Base-by-base conservation (phyloP, 306 rosid species). In the Dalbergia oliveri region DNA sequence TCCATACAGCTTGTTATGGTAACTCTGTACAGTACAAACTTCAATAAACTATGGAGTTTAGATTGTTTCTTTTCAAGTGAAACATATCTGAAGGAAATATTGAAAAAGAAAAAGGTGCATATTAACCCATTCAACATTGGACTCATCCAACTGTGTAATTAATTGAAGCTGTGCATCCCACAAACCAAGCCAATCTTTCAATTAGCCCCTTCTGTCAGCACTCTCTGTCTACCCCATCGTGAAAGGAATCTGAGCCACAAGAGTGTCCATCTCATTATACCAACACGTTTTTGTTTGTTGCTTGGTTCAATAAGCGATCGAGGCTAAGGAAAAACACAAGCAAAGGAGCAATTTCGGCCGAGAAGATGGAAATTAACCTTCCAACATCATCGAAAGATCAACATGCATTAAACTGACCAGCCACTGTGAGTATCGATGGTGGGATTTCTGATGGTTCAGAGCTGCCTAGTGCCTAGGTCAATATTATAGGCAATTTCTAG, bases 181-280 rank as follows among this genome's bases (percentile, higher is more conserved):
- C 58, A 66, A 61, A 84, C 37, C 68, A 66, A 72, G 49, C 19
- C 58, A 43, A 63, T 63, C 69, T 76, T 76, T 69, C 39, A 63
- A 41, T 21, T 64, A 43, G 47, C 71, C 15, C 67, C 76, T 39
- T 78, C 51, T 35, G 34, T 33, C 65, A 57, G 51, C 53, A 50
- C 41, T 5, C 54, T 18, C 45, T 14, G 34, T 51, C 68, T 76
- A 72, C 21, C 57, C 62, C 75, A 54, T 33, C 33, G 47, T 70
- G 64, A 45, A 62, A 31, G 71, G 18, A 61, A 59, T 14, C 44
- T 45, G 16, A 67, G 26, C 44, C 47, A 69, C 64, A 47, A 14
- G 58, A 65, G 21, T 69, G 45, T 64, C 75, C 75, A 54, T 64
- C 43, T 45, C 63, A 65, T 56, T 62, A 47, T 13, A 11, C 68